Evolutionary conservation across 2,329 filamentous ascomycete species (phyloP).

Genomic region (Berkeleyomyces rouxiae): DNA sequence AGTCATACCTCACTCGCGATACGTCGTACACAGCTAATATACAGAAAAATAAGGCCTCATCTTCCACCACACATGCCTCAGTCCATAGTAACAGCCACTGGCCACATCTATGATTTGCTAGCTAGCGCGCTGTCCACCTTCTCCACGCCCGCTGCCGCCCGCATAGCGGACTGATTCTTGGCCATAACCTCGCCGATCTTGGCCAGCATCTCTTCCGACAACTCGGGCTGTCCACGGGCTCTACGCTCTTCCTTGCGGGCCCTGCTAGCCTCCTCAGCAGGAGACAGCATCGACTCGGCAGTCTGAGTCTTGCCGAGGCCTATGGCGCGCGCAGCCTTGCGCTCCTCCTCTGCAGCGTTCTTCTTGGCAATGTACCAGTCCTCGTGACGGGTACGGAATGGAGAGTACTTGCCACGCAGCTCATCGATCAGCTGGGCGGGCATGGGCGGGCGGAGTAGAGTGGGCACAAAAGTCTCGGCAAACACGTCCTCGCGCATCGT

Average conservation of each 20-base stretch:
- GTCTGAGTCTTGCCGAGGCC: slow-evolving; percentile 18
- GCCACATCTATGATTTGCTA: neutral
- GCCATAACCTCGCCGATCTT: slow-evolving; percentile 46
- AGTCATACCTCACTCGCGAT: neutral
- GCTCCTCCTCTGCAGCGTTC: slow-evolving; percentile 37
- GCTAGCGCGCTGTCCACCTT: slow-evolving; percentile 8
- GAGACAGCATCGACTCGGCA: slow-evolving; percentile 32
- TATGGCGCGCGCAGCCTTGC: slow-evolving; percentile 21
- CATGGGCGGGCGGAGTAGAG: slow-evolving; percentile 60
- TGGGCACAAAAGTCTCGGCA: slow-evolving; percentile 59
- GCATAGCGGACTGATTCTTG: slow-evolving; percentile 28
- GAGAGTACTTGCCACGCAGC: slow-evolving; percentile 66
- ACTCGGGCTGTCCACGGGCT: slow-evolving; percentile 36
- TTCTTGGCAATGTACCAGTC: slow-evolving; percentile 51
- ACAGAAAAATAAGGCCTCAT: slow-evolving; percentile 3
- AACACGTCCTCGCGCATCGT: slow-evolving; percentile 65
- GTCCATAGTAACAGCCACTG: neutral
- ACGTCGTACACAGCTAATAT: slow-evolving; percentile 11
- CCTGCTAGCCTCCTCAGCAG: slow-evolving; percentile 42
- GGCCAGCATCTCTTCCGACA: slow-evolving; percentile 42
- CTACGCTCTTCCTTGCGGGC: slow-evolving; percentile 34
- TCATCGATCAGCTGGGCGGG: slow-evolving; percentile 67
- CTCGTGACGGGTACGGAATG: slow-evolving; percentile 68
- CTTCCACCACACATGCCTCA: neutral
- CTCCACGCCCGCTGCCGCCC: slow-evolving; percentile 7